A percentile compares a stretch with the other conserved stretches of the same genome.
Evolutionary conservation across 164 flowering plant species (phyloP).

Genomic region (Magnolia changhungtana): DNA sequence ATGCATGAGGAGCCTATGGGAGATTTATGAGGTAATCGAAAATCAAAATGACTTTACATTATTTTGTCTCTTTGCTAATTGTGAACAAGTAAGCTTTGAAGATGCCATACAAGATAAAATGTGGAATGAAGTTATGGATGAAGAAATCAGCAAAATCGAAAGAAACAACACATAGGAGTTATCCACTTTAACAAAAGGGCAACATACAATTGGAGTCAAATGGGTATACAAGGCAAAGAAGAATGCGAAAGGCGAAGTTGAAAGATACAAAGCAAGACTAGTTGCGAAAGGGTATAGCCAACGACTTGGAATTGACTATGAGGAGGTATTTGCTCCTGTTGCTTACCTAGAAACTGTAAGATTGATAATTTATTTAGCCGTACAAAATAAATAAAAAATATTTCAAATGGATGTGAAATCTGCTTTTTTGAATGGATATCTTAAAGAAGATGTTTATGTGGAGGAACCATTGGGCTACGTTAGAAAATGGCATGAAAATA

Average conservation of each 20-base stretch:
- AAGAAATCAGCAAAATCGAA: neutral
- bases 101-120: neutral
- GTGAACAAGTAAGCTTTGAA: neutral
- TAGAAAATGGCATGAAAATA: neutral
- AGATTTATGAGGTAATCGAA: neutral
- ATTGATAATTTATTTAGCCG: neutral
- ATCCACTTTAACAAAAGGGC: neutral
- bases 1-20: too few relatives aligned
- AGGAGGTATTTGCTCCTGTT: neutral
- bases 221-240: neutral
- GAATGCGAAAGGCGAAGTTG: neutral
- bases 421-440: neutral
- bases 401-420: neutral
- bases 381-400: neutral
- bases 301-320: neutral
- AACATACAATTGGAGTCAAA: neutral
- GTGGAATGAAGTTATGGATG: neutral
- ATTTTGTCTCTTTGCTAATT: neutral
- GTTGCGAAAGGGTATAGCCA: neutral
- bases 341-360: neutral
- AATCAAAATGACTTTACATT: neutral
- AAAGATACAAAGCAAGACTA: neutral
- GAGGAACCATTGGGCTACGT: neutral
- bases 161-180: neutral
- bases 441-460: neutral